Base-by-base conservation (phyloP, 129 eudicot genomes). In the Artemisia tridentata region DNA sequence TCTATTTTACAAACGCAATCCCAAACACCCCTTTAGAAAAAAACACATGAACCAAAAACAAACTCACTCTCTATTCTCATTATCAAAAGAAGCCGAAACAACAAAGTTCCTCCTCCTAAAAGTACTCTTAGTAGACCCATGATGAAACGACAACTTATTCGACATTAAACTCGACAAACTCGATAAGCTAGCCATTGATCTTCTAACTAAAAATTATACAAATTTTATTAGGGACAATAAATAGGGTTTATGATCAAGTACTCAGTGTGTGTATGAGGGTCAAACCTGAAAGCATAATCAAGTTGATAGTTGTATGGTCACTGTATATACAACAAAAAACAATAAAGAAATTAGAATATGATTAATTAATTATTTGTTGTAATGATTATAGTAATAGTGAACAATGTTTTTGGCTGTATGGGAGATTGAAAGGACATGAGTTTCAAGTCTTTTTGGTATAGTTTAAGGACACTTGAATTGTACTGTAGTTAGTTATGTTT, bases 1-100 rank as follows among this genome's bases (percentile, higher is more conserved):
- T 34, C 41, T 34, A 34, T 4, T 34, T 34, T 34, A 5, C 5
- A 34, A 34, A 34, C 41, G 7, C 7, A 34, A 34, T 6, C 41
- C 41, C 41, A 34, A 5, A 34, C 31, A 34, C 41, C 41, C 41
- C 41, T 34, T 34, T 5, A 34, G 1, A 3, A 11, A 19, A 56
- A 18, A 65, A 65, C 0, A 59, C 11, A 15, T 19, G 17, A 62
- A 57, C 8, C n/a, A 59, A 62, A 50, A 54, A 59, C 51, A 50
- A 54, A 72, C 86, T 72, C 70, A 93, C 98, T 93, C 96, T 69
- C 96, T 81, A 80, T 93, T 93, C 52, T 93, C 88, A 64, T 93
- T 93, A 50, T 85, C 88, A 31, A 85, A 92, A 67, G 97, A 85
- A 2, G 96, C 87, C 20, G 80, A 80, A 65, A 80, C 89, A 29